Evolutionary conservation across 1,284 basidiomycete species (phyloP).

Genomic region (Fomitopsis palustris): DNA sequence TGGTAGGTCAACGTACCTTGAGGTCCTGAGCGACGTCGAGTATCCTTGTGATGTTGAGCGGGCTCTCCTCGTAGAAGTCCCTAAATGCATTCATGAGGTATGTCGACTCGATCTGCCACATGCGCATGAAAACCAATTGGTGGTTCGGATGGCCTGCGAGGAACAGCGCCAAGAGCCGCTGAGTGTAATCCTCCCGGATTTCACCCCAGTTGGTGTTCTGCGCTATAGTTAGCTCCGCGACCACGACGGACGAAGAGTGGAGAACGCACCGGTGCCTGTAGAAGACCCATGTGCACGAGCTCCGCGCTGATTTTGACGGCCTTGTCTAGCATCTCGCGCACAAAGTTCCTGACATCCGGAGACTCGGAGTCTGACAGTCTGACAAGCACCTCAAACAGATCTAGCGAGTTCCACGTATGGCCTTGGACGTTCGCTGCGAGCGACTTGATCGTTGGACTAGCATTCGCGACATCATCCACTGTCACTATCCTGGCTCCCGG

Average conservation of each 20-base stretch:
- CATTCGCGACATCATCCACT: constrained; percentile 79
- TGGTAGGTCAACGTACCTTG: constrained; percentile 52
- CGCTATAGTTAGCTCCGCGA: neutral
- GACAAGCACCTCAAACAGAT: constrained; percentile 88
- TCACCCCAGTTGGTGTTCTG: constrained; percentile 84
- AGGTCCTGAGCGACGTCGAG: constrained; percentile 95
- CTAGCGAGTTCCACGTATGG: constrained; percentile 92
- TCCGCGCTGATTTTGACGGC: constrained; percentile 93
- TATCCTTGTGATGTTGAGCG: constrained; percentile 91
- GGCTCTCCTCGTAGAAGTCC: constrained; percentile 90
- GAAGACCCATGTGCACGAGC: constrained; percentile 88
- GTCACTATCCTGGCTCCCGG: constrained; percentile 80
- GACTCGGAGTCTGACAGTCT: constrained; percentile 71
- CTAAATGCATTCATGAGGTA: constrained; percentile 87
- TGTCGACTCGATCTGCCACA: constrained; percentile 87
- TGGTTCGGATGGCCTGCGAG: constrained; percentile 90
- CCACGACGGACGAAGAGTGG: neutral
- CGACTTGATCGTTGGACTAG: constrained; percentile 85
- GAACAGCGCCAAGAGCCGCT: constrained; percentile 88
- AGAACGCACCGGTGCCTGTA: constrained; percentile 82
- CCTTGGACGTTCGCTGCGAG: constrained; percentile 84
- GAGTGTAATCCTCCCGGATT: constrained; percentile 83
- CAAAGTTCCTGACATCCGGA: constrained; percentile 66
- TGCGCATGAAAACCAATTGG: constrained; percentile 93
- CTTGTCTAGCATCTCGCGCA: constrained; percentile 89